A percentile compares a stretch with the other conserved stretches of the same genome.
Evolutionary conservation across 2,329 filamentous ascomycete species (phyloP).

Genomic region (Fusarium staphyleae): DNA sequence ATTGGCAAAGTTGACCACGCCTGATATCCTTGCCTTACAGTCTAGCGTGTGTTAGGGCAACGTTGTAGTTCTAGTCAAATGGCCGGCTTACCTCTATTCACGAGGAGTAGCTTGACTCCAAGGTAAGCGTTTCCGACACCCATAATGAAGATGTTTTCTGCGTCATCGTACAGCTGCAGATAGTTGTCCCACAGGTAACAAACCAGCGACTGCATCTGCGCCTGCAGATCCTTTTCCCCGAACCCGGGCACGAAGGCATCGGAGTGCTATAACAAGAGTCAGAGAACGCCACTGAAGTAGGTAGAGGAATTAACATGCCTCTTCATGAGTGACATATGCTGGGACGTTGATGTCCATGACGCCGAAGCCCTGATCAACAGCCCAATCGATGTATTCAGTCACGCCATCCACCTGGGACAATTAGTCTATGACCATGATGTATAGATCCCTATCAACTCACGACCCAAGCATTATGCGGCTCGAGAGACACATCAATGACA

Average conservation of each 20-base stretch:
- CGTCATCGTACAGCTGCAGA: conserved; percentile 75
- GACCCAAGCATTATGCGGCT: conserved; percentile 86
- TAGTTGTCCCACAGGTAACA: conserved; percentile 98
- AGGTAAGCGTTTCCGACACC: conserved; percentile 90
- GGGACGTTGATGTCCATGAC: conserved; percentile 94
- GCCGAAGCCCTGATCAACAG: conserved; percentile 75
- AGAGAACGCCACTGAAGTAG: conserved; percentile 5
- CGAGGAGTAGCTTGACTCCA: conserved; percentile 81
- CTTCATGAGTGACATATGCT: conserved; percentile 71
- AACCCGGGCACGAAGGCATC: conserved; percentile 56
- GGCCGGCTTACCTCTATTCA: conserved; percentile 68
- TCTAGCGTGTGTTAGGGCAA: conserved; percentile 48
- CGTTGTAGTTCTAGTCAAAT: not conserved
- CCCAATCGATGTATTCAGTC: conserved; percentile 85
- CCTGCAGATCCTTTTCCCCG: conserved; percentile 58
- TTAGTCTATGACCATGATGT: conserved; percentile 10
- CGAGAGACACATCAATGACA: conserved; percentile 73
- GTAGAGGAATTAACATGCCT: conserved; percentile 53
- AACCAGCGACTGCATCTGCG: conserved; percentile 74
- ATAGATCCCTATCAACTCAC: conserved; percentile 59
- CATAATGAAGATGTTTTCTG: conserved; percentile 80
- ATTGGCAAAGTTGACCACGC: conserved; percentile 82
- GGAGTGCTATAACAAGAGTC: conserved; percentile 49
- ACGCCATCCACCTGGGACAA: conserved; percentile 76
- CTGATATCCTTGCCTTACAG: conserved; percentile 72